These are phyloP conservation scores for Crepidotus variabilis DNA, from an alignment of 768 basidiomycete genomes.

Conservation along the genomic window DNA sequence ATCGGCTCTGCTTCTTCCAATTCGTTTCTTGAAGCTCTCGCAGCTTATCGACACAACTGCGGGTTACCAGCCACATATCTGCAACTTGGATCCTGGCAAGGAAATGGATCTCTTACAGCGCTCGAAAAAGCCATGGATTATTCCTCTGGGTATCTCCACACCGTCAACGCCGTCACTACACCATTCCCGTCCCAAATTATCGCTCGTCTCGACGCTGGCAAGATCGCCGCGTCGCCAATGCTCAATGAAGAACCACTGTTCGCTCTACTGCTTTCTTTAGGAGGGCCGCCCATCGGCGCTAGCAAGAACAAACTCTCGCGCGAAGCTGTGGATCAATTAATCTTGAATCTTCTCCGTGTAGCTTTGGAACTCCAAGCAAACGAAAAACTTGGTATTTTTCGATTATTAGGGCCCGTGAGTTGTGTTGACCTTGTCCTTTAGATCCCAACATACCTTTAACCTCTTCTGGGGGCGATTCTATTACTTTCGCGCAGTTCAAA, in stretches of 20 bases:
- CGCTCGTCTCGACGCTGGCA: constrained; percentile 13
- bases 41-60: constrained; percentile 20
- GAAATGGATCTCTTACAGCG: constrained; percentile 18
- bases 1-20: constrained; percentile 23
- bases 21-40: constrained; percentile 27
- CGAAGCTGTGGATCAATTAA: constrained; percentile 16
- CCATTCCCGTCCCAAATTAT: constrained; percentile 4
- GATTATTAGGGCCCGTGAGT: constrained; percentile 15
- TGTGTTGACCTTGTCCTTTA: not conserved
- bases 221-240: constrained; percentile 8
- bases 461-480: constrained; percentile 28
- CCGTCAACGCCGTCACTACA: constrained; percentile 18
- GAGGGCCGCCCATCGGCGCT: not conserved
- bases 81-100: constrained; percentile 27
- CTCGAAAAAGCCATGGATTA: constrained; percentile 18
- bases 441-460: constrained; percentile 25
- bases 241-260: constrained; percentile 17
- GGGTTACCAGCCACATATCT: constrained; percentile 25
- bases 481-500: constrained; percentile 30
- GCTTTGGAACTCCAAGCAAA: constrained; percentile 24
- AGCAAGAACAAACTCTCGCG: constrained; percentile 10
- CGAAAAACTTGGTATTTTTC: constrained; percentile 26
- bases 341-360: constrained; percentile 20
- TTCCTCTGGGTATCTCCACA: constrained; percentile 16
- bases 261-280: constrained; percentile 1